A percentile compares a stretch with the other conserved stretches of the same genome.
Conservation (phyloP, 768 basidiomycete genomes). For the Galerina sulciceps region DNA sequence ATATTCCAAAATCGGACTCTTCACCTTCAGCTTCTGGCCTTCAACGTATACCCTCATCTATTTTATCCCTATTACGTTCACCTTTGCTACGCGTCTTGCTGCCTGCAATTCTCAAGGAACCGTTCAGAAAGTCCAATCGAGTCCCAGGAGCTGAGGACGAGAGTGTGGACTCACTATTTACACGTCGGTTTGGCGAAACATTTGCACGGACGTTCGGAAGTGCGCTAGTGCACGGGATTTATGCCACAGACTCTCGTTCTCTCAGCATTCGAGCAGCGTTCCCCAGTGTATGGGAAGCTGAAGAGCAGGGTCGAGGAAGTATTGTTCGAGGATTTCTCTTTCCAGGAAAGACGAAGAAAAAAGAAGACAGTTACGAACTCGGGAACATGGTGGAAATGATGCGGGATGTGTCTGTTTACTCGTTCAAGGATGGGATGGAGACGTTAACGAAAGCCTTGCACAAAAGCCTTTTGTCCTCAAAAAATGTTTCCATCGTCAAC, state of each 20-base stretch:
- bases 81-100: slow-evolving; percentile 51
- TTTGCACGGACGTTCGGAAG: slow-evolving; percentile 78
- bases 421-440: slow-evolving; percentile 78
- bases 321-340: slow-evolving; percentile 63
- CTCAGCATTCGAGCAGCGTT: slow-evolving; percentile 82
- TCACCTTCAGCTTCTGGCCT: slow-evolving; percentile 49
- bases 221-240: slow-evolving; percentile 91
- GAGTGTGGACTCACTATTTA: slow-evolving; percentile 77
- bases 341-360: slow-evolving; percentile 12
- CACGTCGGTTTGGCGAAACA: slow-evolving; percentile 69
- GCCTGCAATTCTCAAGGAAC: slow-evolving; percentile 60
- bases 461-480: slow-evolving; percentile 40
- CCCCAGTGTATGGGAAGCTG: slow-evolving; percentile 72
- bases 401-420: slow-evolving; percentile 72
- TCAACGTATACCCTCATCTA: slow-evolving; percentile 48
- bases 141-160: slow-evolving; percentile 62
- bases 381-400: slow-evolving; percentile 54
- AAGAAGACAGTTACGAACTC: slow-evolving; percentile 31
- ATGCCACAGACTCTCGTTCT: slow-evolving; percentile 80
- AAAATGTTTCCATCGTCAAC: slow-evolving; percentile 63
- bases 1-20: slow-evolving; percentile 41
- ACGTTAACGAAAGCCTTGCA: slow-evolving; percentile 65
- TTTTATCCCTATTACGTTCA: slow-evolving; percentile 39
- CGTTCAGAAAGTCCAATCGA: slow-evolving; percentile 52
- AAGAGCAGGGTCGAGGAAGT: slow-evolving; percentile 70